These are phyloP conservation scores for Rhizopogon roseolus DNA, from an alignment of 768 basidiomycete genomes.

Conservation along the genomic window DNA sequence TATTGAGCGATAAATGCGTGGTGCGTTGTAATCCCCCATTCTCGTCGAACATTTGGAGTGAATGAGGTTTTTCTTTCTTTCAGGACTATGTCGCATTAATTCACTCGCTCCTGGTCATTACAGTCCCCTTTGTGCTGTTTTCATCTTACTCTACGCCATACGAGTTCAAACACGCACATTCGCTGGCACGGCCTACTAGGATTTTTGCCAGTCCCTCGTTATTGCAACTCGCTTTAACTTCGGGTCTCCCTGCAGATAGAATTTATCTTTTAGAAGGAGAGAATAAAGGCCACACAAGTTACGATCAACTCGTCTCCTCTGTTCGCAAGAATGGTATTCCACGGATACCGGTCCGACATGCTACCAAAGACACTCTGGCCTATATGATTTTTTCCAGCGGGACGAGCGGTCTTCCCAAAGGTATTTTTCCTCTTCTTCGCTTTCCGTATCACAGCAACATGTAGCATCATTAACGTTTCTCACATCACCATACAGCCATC, in stretches of 20 bases:
- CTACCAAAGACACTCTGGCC: conserved; percentile 46
- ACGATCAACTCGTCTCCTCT: conserved; percentile 35
- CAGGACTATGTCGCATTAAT: conserved; percentile 46
- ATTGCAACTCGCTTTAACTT: conserved; percentile 31
- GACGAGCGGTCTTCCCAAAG: conserved; percentile 66
- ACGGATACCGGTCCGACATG: conserved; percentile 34
- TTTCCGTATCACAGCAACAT: neutral
- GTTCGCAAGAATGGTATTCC: conserved; percentile 32
- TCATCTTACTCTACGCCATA: conserved; percentile 43
- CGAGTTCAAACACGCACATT: conserved; percentile 44
- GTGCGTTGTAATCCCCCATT: conserved; percentile 31
- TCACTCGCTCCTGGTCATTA: conserved; percentile 37
- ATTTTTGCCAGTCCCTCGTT: conserved; percentile 42
- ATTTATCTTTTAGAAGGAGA: conserved; percentile 42
- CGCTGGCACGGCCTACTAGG: conserved; percentile 38
- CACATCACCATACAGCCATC: conserved; percentile 36
- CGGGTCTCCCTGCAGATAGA: conserved; percentile 26
- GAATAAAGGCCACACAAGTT: conserved; percentile 30
- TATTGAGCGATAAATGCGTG: conserved; percentile 53
- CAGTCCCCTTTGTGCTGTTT: conserved; percentile 43
- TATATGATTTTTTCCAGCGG: conserved; percentile 69
- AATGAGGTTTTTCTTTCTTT: neutral
- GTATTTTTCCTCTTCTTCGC: conserved; percentile 20
- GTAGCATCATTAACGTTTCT: neutral
- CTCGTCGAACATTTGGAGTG: neutral